phyloP scores from a whole-genome alignment of 2,329 filamentous ascomycete species.

The Paracoccidioides brasiliensis region DNA sequence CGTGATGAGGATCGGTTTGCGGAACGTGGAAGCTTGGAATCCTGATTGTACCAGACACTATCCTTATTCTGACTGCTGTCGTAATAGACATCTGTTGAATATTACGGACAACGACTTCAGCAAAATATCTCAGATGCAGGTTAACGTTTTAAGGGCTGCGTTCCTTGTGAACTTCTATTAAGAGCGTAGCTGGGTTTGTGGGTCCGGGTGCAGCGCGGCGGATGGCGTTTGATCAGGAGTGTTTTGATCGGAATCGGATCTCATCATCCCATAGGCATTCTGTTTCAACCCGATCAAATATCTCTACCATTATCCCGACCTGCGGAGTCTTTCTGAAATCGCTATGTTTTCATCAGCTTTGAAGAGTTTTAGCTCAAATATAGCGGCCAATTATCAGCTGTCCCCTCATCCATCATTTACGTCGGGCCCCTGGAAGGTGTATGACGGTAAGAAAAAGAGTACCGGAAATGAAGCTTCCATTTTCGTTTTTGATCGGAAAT shows the following conservation, averaged over 20 bases:
- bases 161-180: background rate
- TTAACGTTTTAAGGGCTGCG: too few relatives aligned
- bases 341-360: conserved; percentile 86
- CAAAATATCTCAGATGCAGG: too few relatives aligned
- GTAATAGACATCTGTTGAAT: too few relatives aligned
- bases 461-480: conserved; percentile 80
- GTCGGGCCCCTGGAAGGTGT: conserved; percentile 92
- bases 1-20: too few relatives aligned
- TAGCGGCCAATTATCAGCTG: conserved; percentile 80
- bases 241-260: background rate
- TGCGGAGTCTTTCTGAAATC: conserved; percentile 9
- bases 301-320: background rate
- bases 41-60: too few relatives aligned
- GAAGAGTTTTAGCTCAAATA: conserved; percentile 90
- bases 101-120: too few relatives aligned
- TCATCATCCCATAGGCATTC: background rate
- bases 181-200: background rate
- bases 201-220: background rate
- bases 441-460: conserved; percentile 93
- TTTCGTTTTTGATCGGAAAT: conserved; percentile 88
- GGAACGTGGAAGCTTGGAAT: too few relatives aligned
- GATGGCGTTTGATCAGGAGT: background rate
- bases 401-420: conserved; percentile 61
- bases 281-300: background rate
- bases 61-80: too few relatives aligned